phyloP scores from a whole-genome alignment of 2,329 filamentous ascomycete species.

The Diaporthe sp. region DNA sequence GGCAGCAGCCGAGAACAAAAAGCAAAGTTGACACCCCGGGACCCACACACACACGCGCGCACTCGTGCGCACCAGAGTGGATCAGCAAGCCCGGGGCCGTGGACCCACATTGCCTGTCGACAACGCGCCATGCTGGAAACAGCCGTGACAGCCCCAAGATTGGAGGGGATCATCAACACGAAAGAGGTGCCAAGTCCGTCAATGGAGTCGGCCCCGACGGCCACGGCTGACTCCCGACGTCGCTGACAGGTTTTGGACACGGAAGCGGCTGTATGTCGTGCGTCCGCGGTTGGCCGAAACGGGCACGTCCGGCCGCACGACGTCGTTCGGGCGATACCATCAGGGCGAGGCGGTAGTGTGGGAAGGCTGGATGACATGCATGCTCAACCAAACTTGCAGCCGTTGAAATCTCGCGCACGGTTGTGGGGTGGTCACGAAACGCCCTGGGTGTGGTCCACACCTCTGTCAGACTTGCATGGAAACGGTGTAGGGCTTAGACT shows the following conservation, averaged over 20 bases:
- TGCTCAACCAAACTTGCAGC: neutral
- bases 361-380: constrained; percentile 15
- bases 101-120: neutral
- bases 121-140: constrained; percentile 19
- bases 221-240: neutral
- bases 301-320: constrained; percentile 3
- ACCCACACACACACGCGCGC: neutral
- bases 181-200: constrained; percentile 16
- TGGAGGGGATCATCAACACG: constrained; percentile 16
- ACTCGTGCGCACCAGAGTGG: constrained; percentile 7
- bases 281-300: constrained; percentile 15
- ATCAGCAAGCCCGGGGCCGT: neutral
- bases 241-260: constrained; percentile 6
- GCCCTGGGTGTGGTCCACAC: constrained; percentile 13
- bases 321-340: neutral
- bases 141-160: constrained; percentile 25
- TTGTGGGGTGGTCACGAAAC: constrained; percentile 1
- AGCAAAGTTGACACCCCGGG: constrained; percentile 19
- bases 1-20: constrained; percentile 18
- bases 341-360: neutral
- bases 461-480: constrained; percentile 25
- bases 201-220: neutral
- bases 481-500: constrained; percentile 21
- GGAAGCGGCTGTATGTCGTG: constrained; percentile 17
- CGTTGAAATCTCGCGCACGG: constrained; percentile 4